Evolutionary conservation across 345 rosid genomes (phyloP).

Genomic region (Ceriops zippeliana): DNA sequence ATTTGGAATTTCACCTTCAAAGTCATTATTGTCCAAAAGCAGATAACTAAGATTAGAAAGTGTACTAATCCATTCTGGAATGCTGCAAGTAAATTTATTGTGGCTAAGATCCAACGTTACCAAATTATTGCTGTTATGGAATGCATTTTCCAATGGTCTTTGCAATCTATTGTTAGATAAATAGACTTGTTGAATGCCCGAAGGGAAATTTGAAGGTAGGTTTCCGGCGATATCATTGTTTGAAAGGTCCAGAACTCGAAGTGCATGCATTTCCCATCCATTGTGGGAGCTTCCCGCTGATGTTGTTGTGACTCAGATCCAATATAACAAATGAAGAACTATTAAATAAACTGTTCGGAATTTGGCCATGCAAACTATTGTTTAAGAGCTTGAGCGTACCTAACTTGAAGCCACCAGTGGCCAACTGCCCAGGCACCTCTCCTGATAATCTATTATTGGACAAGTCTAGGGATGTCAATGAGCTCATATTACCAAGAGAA

Average conservation of each 20-base stretch:
- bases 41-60: background rate
- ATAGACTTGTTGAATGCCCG: background rate
- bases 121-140: background rate
- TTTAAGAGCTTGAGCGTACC: too few species aligned
- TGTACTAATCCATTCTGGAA: slow-evolving; percentile 19
- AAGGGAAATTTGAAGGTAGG: slow-evolving; percentile 3
- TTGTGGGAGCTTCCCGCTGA: background rate
- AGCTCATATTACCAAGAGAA: slow-evolving; percentile 11
- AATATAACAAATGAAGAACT: background rate
- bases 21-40: background rate
- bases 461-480: slow-evolving; percentile 1
- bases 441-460: slow-evolving; percentile 21
- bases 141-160: background rate
- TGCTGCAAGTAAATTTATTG: slow-evolving; percentile 10
- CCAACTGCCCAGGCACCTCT: slow-evolving; percentile 1
- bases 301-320: background rate
- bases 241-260: slow-evolving; percentile 6
- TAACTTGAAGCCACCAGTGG: background rate
- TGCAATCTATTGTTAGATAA: slow-evolving; percentile 4
- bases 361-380: slow-evolving; percentile 8
- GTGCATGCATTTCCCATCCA: background rate
- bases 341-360: background rate
- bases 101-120: slow-evolving; percentile 8
- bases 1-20: slow-evolving; percentile 16
- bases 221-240: slow-evolving; percentile 1